These are phyloP conservation scores for Coemansia sp. DNA, from an alignment of 192 early-diverging fungal genomes.

Conservation along the genomic window DNA sequence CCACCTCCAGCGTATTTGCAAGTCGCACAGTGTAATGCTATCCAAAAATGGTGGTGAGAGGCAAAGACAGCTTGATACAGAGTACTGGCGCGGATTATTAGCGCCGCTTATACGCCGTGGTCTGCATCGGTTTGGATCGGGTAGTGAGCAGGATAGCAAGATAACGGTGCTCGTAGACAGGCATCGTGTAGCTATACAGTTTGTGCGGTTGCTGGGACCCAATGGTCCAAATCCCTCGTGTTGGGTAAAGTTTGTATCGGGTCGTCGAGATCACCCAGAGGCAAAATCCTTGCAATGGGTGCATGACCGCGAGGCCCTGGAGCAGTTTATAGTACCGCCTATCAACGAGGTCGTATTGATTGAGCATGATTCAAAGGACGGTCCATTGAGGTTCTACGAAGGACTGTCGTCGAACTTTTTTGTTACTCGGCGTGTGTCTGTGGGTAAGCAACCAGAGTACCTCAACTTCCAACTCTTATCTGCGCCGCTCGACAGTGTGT, in stretches of 20 bases:
- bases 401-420: conserved; percentile 53
- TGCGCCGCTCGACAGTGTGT: conserved; percentile 38
- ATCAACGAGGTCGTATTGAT: conserved; percentile 44
- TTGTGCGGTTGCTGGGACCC: conserved; percentile 13
- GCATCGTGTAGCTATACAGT: conserved; percentile 20
- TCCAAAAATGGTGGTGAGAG: background rate
- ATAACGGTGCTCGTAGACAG: conserved; percentile 43
- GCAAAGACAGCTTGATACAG: conserved; percentile 4
- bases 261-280: conserved; percentile 32
- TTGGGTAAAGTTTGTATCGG: conserved; percentile 31
- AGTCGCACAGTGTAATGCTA: conserved; percentile 31
- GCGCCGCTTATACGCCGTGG: conserved; percentile 31
- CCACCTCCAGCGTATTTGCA: conserved; percentile 42
- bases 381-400: conserved; percentile 30
- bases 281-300: conserved; percentile 51
- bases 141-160: conserved; percentile 24
- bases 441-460: conserved; percentile 8
- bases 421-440: conserved; percentile 13
- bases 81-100: conserved; percentile 34
- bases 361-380: conserved; percentile 6
- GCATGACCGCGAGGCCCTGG: conserved; percentile 42
- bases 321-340: conserved; percentile 26
- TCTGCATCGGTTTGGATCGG: conserved; percentile 4
- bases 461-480: conserved; percentile 28
- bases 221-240: background rate